Evolutionary conservation across 169 alveolate species (phyloP).

Genomic region (Miamiensis avidus): DNA sequence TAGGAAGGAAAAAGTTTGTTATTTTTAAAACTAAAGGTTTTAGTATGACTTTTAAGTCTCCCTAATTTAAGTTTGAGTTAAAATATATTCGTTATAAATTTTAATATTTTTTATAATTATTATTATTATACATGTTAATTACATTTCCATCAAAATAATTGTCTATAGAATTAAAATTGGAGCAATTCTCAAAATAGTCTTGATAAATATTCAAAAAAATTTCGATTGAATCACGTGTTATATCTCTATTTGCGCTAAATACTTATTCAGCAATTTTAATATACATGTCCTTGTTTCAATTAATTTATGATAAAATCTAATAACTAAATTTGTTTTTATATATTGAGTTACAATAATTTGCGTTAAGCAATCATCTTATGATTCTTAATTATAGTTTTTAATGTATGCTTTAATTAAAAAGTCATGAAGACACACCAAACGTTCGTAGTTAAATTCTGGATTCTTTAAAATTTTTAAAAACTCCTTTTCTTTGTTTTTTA

Average conservation of each 20-base stretch:
- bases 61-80: neutral
- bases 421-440: conserved; percentile 6
- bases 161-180: conserved; percentile 14
- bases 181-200: conserved; percentile 18
- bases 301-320: no score
- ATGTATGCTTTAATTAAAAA: conserved; percentile 19
- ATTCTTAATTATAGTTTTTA: conserved; percentile 1
- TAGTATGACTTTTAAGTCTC: neutral
- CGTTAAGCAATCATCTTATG: conserved; percentile 12
- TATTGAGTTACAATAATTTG: neutral
- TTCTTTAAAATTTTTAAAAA: conserved; percentile 12
- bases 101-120: no score
- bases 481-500: conserved; percentile 7
- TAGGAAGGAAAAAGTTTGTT: conserved; percentile 8
- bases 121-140: neutral
- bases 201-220: conserved; percentile 18
- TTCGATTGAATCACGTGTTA: neutral
- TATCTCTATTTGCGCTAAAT: neutral
- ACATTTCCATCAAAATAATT: conserved; percentile 20
- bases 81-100: neutral
- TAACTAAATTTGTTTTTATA: no score
- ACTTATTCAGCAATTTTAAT: neutral
- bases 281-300: neutral
- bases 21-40: conserved; percentile 5
- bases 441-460: conserved; percentile 23